phyloP scores from a whole-genome alignment of 1,284 basidiomycete species.

The Heterobasidion irregulare region DNA sequence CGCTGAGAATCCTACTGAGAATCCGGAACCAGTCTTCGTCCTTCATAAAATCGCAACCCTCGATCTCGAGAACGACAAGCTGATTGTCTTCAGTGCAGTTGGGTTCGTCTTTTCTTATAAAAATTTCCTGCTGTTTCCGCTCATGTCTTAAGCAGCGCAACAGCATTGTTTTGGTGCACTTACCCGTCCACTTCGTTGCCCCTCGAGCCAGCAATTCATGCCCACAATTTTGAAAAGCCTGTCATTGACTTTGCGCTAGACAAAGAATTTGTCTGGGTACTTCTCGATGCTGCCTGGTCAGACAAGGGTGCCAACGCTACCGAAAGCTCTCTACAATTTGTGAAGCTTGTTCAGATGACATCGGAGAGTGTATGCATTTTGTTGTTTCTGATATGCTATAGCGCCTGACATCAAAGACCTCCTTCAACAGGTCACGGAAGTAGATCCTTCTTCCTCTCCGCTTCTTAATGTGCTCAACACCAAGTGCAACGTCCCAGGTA shows the following conservation, averaged over 20 bases:
- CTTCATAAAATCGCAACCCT: constrained; percentile 43
- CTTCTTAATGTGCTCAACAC: neutral
- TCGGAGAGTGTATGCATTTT: constrained; percentile 3
- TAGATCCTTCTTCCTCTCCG: neutral
- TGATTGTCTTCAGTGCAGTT: constrained; percentile 55
- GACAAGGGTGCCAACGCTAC: neutral
- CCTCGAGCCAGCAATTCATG: constrained; percentile 18
- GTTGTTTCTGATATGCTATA: no score
- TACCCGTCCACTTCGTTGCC: constrained; percentile 9
- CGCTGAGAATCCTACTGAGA: constrained; percentile 4
- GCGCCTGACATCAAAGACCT: neutral
- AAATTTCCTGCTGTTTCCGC: neutral
- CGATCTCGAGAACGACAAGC: constrained; percentile 20
- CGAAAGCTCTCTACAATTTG: neutral
- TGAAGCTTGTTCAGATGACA: constrained; percentile 7
- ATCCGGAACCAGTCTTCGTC: constrained; percentile 36
- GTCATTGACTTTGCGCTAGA: constrained; percentile 44
- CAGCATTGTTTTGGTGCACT: constrained; percentile 50
- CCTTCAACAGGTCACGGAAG: neutral
- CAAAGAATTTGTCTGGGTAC: constrained; percentile 36
- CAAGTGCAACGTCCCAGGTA: constrained; percentile 26
- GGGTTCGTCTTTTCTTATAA: constrained; percentile 39
- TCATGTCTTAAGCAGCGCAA: constrained; percentile 34
- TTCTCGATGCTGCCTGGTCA: constrained; percentile 33
- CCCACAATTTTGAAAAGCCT: constrained; percentile 46